phyloP scores from a whole-genome alignment of 2,329 filamentous ascomycete genomes.

The Aspergillus sp. region DNA sequence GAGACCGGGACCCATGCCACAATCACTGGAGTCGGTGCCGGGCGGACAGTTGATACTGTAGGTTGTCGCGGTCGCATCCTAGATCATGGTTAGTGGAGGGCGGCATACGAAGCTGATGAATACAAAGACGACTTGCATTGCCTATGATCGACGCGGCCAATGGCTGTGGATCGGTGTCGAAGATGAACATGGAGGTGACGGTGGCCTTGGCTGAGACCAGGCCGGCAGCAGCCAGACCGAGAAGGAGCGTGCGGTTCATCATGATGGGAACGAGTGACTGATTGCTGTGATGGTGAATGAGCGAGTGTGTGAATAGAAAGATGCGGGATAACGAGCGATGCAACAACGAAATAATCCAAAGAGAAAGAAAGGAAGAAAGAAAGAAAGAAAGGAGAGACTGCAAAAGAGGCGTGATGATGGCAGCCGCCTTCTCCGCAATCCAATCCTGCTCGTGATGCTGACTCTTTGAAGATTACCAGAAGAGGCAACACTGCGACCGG shows the following conservation, averaged over 20 bases:
- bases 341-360: not conserved
- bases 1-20: slow-evolving; percentile 31
- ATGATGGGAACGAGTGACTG: not conserved
- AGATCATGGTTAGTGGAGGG: not conserved
- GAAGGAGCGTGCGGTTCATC: slow-evolving; percentile 20
- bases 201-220: slow-evolving; percentile 21
- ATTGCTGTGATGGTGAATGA: not conserved
- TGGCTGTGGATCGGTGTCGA: slow-evolving; percentile 24
- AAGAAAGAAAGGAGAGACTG: not conserved
- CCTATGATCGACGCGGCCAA: slow-evolving; percentile 29
- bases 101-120: not conserved
- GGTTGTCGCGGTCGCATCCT: slow-evolving; percentile 29
- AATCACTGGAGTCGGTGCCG: slow-evolving; percentile 22
- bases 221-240: slow-evolving; percentile 20
- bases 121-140: slow-evolving; percentile 19
- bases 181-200: slow-evolving; percentile 30
- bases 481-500: no score
- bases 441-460: not conserved
- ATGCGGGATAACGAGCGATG: not conserved
- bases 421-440: no score
- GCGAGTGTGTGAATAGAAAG: not conserved
- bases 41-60: slow-evolving; percentile 29
- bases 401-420: not conserved
- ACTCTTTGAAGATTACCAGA: no score
- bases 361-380: not conserved